phyloP scores from a whole-genome alignment of 1,284 basidiomycete genomes.

The Entoloma clypeatum region DNA sequence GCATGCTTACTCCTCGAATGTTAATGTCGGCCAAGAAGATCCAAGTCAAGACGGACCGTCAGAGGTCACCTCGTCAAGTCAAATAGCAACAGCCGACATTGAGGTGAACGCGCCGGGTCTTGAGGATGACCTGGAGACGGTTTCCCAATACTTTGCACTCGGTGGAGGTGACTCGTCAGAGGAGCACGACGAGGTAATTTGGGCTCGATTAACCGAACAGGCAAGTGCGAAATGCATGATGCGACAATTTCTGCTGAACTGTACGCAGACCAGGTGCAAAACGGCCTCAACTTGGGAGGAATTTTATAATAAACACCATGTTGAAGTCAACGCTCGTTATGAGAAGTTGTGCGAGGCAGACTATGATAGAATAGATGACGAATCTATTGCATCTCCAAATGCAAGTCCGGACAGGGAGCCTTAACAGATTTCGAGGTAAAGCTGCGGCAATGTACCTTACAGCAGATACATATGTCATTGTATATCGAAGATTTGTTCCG shows the following conservation, averaged over 20 bases:
- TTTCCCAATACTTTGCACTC: conserved; percentile 50
- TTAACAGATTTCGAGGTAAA: no score
- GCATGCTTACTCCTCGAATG: no score
- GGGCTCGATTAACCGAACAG: conserved; percentile 36
- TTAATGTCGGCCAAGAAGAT: background rate
- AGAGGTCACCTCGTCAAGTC: no score
- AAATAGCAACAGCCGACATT: no score
- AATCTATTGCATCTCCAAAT: no score
- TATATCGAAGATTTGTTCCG: conserved; percentile 5
- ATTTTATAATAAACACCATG: conserved; percentile 48
- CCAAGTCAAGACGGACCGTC: conserved; percentile 1
- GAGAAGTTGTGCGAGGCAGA: conserved; percentile 14
- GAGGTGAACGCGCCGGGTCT: conserved; percentile 3
- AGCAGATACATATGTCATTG: background rate
- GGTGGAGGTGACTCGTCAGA: conserved; percentile 36
- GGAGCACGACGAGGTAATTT: conserved; percentile 43
- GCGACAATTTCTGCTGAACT: conserved; percentile 7
- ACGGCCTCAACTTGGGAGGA: conserved; percentile 50
- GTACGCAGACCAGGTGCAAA: conserved; percentile 41
- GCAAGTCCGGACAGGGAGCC: no score
- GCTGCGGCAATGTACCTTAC: no score
- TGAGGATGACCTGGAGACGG: conserved; percentile 39
- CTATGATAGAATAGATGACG: no score
- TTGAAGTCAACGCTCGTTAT: conserved; percentile 40
- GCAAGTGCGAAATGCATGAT: conserved; percentile 25